These are phyloP conservation scores for Fusarium incarnatum DNA, from an alignment of 2,329 filamentous ascomycete species.

Conservation along the genomic window DNA sequence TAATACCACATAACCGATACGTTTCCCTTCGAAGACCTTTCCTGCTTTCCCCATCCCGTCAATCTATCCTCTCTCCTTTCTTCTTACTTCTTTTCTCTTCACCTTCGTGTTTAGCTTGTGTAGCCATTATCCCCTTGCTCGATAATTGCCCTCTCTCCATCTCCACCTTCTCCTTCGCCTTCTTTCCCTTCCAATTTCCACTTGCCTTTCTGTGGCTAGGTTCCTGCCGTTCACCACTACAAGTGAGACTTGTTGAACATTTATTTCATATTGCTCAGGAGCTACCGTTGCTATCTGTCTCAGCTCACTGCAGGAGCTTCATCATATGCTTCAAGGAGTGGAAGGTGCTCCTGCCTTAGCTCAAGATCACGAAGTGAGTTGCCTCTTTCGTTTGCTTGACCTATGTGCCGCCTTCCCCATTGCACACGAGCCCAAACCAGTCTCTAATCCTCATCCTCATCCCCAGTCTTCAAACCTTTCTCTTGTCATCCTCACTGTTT, in stretches of 20 bases:
- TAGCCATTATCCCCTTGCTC: background rate
- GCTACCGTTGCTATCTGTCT: background rate
- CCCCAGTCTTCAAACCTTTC: conserved; percentile 1
- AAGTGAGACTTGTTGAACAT: background rate
- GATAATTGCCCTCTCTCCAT: background rate
- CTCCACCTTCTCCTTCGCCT: background rate
- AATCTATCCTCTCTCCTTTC: background rate
- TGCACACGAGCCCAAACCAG: background rate
- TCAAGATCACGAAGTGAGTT: background rate
- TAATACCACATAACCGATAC: background rate
- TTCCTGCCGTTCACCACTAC: background rate
- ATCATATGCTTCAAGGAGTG: background rate
- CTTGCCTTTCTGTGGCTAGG: background rate
- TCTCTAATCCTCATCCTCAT: background rate
- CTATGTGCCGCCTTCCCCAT: background rate
- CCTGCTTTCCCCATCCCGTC: background rate
- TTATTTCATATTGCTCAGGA: background rate
- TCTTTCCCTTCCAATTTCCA: background rate
- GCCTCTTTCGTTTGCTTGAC: background rate
- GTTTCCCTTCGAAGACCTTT: background rate
- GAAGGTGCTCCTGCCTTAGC: conserved; percentile 24
- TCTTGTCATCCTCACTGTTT: conserved; percentile 18
- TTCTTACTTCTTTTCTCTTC: background rate
- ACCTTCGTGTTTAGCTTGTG: background rate
- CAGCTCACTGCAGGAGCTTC: background rate